Evolutionary conservation across 2,329 filamentous ascomycete species (phyloP).

Genomic region (Cladosporium velox): DNA sequence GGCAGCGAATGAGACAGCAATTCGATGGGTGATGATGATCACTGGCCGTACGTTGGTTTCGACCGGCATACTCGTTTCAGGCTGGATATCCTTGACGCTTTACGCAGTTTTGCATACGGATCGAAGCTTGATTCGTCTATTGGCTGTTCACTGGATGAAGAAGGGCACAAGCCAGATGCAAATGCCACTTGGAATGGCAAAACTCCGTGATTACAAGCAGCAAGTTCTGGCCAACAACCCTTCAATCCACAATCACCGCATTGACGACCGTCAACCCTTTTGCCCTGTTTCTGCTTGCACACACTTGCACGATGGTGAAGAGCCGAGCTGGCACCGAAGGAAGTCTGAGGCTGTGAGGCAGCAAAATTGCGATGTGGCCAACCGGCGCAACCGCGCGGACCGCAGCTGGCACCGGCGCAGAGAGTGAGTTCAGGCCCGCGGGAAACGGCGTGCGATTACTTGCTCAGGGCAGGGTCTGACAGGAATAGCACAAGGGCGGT

Average conservation of each 20-base stretch:
- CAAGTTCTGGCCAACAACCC: neutral
- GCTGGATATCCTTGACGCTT: neutral
- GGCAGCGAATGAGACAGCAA: conserved; percentile 4
- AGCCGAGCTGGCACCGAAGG: conserved; percentile 13
- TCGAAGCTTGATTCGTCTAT: neutral
- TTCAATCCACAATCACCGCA: neutral
- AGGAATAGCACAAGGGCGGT: conserved; percentile 14
- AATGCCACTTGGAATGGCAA: neutral
- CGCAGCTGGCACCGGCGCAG: conserved; percentile 3
- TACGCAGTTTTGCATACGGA: neutral
- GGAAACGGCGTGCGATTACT: conserved; percentile 17
- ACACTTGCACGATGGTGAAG: neutral
- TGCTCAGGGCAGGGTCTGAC: conserved; percentile 13
- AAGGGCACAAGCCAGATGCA: neutral
- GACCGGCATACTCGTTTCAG: neutral
- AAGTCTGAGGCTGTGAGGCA: conserved; percentile 5
- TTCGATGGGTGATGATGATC: neutral
- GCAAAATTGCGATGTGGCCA: conserved; percentile 11
- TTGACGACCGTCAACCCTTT: neutral
- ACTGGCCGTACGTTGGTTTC: neutral
- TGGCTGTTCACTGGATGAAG: too few species aligned
- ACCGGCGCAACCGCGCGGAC: conserved; percentile 7
- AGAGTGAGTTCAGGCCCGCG: conserved; percentile 13
- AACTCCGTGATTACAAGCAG: conserved; percentile 11
- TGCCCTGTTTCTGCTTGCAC: neutral